phyloP scores from a whole-genome alignment of 768 basidiomycete species.

The Coprinopsis sp. region DNA sequence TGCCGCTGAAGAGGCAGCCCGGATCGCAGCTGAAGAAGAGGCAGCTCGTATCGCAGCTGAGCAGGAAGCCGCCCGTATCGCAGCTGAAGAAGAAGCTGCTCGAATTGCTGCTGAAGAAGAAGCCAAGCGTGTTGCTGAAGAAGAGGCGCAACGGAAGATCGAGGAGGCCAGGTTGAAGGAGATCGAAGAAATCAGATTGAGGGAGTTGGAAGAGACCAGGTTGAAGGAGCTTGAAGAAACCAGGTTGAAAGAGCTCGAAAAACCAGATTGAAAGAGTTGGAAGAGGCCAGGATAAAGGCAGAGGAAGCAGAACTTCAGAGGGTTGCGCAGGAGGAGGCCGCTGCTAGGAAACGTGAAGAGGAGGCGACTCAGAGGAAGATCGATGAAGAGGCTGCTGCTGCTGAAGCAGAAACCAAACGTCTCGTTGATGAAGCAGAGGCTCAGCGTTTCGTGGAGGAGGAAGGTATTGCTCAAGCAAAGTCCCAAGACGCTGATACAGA shows the following conservation, averaged over 20 bases:
- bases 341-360: neutral
- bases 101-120: neutral
- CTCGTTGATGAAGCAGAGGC: constrained; percentile 9
- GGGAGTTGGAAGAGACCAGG: neutral
- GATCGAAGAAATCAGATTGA: neutral
- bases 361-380: too few relatives aligned
- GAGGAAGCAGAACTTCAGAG: too few relatives aligned
- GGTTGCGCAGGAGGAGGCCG: neutral
- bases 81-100: neutral
- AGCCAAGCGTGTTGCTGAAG: neutral
- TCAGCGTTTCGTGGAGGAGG: constrained; percentile 4
- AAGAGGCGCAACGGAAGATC: constrained; percentile 3
- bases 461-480: too few relatives aligned
- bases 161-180: constrained; percentile 3
- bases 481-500: too few relatives aligned
- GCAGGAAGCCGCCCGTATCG: neutral
- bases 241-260: neutral
- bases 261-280: neutral
- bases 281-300: too few relatives aligned
- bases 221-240: neutral
- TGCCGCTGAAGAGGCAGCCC: neutral
- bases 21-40: neutral
- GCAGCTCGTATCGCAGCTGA: too few relatives aligned
- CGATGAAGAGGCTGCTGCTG: too few relatives aligned
- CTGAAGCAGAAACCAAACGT: too few relatives aligned